A percentile compares a stretch with the other conserved stretches of the same genome.
phyloP scores from a whole-genome alignment of 2,329 filamentous ascomycete genomes.

The Leptographium wingfieldii region DNA sequence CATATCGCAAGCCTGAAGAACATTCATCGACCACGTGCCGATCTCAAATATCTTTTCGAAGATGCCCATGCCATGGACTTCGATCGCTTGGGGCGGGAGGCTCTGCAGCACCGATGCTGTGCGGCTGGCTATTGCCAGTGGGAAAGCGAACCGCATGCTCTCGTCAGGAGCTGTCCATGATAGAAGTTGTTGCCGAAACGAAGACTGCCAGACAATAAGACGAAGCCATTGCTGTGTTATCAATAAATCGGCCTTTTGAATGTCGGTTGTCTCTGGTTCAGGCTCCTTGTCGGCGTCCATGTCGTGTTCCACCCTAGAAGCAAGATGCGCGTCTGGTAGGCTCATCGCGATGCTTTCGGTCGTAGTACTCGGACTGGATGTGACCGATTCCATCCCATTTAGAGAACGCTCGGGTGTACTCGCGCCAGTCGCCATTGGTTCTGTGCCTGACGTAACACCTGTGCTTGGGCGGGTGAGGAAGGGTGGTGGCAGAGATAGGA shows the following conservation, averaged over 20 bases:
- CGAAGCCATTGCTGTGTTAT: constrained; percentile 60
- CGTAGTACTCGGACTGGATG: not conserved
- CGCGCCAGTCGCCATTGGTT: constrained; percentile 1
- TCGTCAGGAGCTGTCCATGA: constrained; percentile 45
- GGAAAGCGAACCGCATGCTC: constrained; percentile 49
- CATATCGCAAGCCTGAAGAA: constrained; percentile 24
- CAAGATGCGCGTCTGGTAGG: not conserved
- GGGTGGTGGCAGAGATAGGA: constrained; percentile 20
- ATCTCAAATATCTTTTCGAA: constrained; percentile 39
- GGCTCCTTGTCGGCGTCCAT: constrained; percentile 1
- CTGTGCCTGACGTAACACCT: not conserved
- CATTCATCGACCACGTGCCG: constrained; percentile 30
- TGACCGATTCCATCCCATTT: not conserved
- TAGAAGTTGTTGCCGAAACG: constrained; percentile 51
- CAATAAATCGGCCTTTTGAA: constrained; percentile 55
- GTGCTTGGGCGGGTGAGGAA: constrained; percentile 13
- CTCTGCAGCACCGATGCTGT: constrained; percentile 32
- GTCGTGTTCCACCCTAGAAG: not conserved
- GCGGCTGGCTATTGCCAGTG: constrained; percentile 48
- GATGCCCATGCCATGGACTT: constrained; percentile 36
- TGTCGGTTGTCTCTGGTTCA: constrained; percentile 39
- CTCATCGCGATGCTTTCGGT: not conserved
- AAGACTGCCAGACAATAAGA: constrained; percentile 61
- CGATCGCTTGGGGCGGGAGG: constrained; percentile 27
- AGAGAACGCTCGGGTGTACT: constrained; percentile 17